Conservation (phyloP, 345 rosid genomes). For the Ailanthus altissimus region DNA sequence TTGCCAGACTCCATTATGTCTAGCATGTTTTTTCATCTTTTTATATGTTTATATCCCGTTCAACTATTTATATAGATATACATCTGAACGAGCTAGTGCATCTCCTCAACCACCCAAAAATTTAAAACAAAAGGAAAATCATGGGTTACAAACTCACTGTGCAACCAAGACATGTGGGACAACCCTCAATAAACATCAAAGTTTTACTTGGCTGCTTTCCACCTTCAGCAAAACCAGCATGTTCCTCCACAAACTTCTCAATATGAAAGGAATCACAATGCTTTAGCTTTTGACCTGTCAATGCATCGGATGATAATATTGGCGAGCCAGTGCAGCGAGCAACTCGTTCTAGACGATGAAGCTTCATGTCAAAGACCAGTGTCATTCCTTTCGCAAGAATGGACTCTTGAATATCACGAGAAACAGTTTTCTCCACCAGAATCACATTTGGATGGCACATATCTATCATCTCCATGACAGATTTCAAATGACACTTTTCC, state of each 20-base stretch:
- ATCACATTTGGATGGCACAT: conserved; percentile 69
- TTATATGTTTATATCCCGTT: neutral
- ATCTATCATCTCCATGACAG: conserved; percentile 64
- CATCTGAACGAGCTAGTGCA: neutral
- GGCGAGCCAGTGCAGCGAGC: conserved; percentile 82
- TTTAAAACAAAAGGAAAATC: neutral
- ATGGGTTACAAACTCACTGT: conserved; percentile 63
- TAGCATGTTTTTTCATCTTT: neutral
- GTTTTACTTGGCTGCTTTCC: conserved; percentile 83
- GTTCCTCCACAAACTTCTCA: conserved; percentile 84
- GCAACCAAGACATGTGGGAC: conserved; percentile 77
- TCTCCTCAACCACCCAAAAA: neutral
- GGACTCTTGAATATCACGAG: conserved; percentile 79
- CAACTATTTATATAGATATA: neutral
- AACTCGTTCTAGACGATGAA: conserved; percentile 81
- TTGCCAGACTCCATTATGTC: no score
- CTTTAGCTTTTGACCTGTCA: conserved; percentile 61
- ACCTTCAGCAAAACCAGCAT: conserved; percentile 58
- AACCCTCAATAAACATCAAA: conserved; percentile 91
- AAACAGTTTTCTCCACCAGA: conserved; percentile 86
- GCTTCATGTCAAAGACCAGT: conserved; percentile 86
- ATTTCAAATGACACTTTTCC: conserved; percentile 61
- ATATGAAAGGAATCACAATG: conserved; percentile 80
- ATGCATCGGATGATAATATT: conserved; percentile 54
- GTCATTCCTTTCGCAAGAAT: conserved; percentile 74